A percentile compares a stretch with the other conserved stretches of the same genome.
Evolutionary conservation across 1,284 basidiomycete genomes (phyloP).

Genomic region (Tilletia walkeri): DNA sequence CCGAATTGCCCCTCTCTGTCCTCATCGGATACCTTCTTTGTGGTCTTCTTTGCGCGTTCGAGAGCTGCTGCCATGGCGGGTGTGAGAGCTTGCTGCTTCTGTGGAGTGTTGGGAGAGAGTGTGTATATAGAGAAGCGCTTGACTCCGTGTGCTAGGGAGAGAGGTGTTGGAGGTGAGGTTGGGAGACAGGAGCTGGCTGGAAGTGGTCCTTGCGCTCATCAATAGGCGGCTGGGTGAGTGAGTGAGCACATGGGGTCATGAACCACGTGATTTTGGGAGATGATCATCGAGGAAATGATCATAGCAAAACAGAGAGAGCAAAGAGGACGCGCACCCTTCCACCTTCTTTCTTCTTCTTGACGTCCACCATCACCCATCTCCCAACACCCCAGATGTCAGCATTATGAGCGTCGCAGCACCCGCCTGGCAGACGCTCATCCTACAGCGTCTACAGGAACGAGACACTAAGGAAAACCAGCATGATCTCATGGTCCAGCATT

Average conservation of each 20-base stretch:
- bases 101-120: background rate
- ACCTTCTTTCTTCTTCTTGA: background rate
- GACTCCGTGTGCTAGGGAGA: background rate
- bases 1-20: conserved; percentile 48
- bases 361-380: background rate
- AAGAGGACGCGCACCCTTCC: background rate
- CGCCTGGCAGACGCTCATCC: conserved; percentile 41
- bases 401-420: conserved; percentile 17
- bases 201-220: background rate
- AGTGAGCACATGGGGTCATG: background rate
- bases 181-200: background rate
- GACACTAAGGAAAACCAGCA: conserved; percentile 40
- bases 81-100: background rate
- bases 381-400: background rate
- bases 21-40: conserved; percentile 48
- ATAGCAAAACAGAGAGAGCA: background rate
- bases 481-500: conserved; percentile 17
- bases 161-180: too few species aligned
- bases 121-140: background rate
- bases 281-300: background rate
- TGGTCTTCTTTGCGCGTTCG: conserved; percentile 7
- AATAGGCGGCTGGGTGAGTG: background rate
- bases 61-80: conserved; percentile 9
- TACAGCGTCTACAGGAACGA: conserved; percentile 37
- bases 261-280: background rate